Base-by-base conservation (phyloP, 2,329 filamentous ascomycete genomes). In the Fusarium verrucosum region DNA sequence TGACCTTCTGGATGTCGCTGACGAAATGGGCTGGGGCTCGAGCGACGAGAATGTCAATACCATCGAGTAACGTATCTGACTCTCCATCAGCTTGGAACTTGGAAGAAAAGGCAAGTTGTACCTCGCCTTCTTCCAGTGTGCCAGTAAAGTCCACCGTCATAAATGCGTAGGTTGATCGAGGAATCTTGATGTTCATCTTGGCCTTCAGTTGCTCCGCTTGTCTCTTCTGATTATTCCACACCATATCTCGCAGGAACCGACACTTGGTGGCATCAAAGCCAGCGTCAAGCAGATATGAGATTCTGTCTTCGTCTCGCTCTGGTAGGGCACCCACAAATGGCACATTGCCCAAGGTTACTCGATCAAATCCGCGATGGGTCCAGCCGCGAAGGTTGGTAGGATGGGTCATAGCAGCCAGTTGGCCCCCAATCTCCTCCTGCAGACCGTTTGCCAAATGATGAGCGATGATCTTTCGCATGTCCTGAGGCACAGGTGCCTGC, bases 1-100 rank as follows among this genome's bases (percentile, higher is more conserved):
- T 82, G 9, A 89, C 88, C 52, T 84, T 89, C 69, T 94, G 91
- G 0, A 94, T 87, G 61, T 95, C 91, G 25, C 87, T 91, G 1
- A 82, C 80, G 20, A 89, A 85, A 69, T 92, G 86, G 0, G 90
- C 87, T 0, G 91, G 91, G 2, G 87, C 86, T 19, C 91, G 83
- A 0, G 87, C 87, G 1, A 94, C 87, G 0, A 94, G 78, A 0
- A 92, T 77, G 14, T 92, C 84, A 16, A 82, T 78, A 1, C 81
- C 81, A 33, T 87, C 79, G 2, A 92, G 73, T 7, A 83, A 72
- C 0, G 82, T 83, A 36, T 84, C 85, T 0, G 79, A 82, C 32
- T 85, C 83, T 0, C 82, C 82, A 2, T 84, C 83, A 0, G 77
- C 74, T 2, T 85, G 79, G 59, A 92, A 90, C n/a, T 83, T 82